Evolutionary conservation across 2,329 filamentous ascomycete species (phyloP).

Genomic region (Curvularia eragrostidis): DNA sequence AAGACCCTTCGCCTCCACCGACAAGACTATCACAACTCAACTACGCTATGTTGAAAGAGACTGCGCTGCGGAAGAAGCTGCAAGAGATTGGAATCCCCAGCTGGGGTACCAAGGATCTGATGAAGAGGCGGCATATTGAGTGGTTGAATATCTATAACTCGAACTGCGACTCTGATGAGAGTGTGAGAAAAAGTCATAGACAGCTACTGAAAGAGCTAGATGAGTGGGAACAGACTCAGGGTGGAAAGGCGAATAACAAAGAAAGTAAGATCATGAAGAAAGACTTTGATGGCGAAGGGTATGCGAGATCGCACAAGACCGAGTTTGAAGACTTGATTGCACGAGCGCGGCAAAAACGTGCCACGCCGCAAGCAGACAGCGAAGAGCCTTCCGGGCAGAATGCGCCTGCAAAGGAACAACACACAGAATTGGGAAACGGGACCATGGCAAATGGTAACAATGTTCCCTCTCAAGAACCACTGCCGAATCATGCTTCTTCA

Average conservation of each 20-base stretch:
- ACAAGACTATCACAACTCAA: constrained; percentile 73
- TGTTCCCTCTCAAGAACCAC: neutral
- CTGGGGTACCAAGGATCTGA: constrained; percentile 69
- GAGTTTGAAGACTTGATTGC: constrained; percentile 84
- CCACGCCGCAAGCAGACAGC: constrained; percentile 36
- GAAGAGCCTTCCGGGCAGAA: constrained; percentile 22
- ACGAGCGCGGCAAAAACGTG: constrained; percentile 68
- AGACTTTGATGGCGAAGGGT: constrained; percentile 81
- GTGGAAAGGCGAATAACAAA: constrained; percentile 58
- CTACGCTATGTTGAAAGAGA: constrained; percentile 86
- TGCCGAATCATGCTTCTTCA: constrained; percentile 5
- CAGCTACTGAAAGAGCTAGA: constrained; percentile 82
- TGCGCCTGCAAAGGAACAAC: constrained; percentile 4
- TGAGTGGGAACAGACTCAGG: constrained; percentile 84
- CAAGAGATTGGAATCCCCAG: constrained; percentile 78
- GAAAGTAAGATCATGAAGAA: constrained; percentile 73
- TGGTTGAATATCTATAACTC: constrained; percentile 98
- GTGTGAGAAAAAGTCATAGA: constrained; percentile 65
- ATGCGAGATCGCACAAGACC: constrained; percentile 73
- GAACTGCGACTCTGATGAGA: constrained; percentile 84
- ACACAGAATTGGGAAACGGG: neutral
- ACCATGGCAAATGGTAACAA: constrained; percentile 10
- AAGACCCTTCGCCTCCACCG: constrained; percentile 51
- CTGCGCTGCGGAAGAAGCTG: constrained; percentile 79
- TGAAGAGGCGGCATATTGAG: constrained; percentile 84